Base-by-base conservation (phyloP, 2,329 filamentous ascomycete species). In the Exophiala oligosperma region DNA sequence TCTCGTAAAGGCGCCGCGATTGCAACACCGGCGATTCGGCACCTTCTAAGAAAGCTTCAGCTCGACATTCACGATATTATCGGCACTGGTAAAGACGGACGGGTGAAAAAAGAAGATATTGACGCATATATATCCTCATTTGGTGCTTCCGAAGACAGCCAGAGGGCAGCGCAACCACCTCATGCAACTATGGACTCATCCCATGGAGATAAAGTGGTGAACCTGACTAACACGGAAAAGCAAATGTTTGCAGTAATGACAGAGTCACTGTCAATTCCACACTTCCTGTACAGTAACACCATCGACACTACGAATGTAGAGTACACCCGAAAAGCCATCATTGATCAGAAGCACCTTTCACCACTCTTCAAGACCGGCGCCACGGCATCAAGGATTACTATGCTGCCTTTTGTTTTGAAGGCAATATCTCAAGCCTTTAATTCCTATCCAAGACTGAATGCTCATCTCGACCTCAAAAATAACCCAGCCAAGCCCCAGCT, bases 181-280 rank as follows among this genome's bases (percentile, higher is more conserved):
- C 26, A 35, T 9, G 46, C 32, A 64, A 24, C 21, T 62, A 63
- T 63, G 58, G 52, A 21, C 6, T 32, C 11, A 6, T 12, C 23
- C 11, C 17, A 8, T 17, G 64, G 72, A 49, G 54, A 66, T 12
- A 56, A 68, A 38, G 68, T 74, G 28, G 65, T 24, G 76, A 79
- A 1, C 74, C 76, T 99, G 60, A 90, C 89, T 12, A 87, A 87
- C 43, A 89, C 89, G 8, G 93, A 97, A 76, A 81, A 84, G 37
- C 88, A 91, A 70, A 99, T 99, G 94, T 97, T 96, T 85, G 96
- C 95, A 77, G 83, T 87, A 57, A 99, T 99, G 94, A 97, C 93
- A 11, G 86, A 86, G 59, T 97, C 93, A 2, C 82, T 97, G 62
- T 84, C 76, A 52, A 97, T 96, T 67, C 94, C 94, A 0, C 94